These are phyloP conservation scores for Mollisia scopiformis DNA, from an alignment of 2,329 filamentous ascomycete species.

Conservation along the genomic window DNA sequence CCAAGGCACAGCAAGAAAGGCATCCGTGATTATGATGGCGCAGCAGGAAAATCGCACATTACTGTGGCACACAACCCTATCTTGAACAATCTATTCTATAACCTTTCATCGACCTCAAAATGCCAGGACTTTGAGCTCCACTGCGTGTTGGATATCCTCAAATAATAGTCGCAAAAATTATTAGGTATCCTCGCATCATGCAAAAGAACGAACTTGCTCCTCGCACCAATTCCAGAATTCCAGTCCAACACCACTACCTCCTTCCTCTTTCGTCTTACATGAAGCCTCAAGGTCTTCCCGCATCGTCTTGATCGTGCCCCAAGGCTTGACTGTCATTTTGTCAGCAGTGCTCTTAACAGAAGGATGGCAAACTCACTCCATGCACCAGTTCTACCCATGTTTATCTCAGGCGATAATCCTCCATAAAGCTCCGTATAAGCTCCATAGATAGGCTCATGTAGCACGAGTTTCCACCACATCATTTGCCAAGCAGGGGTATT, in stretches of 20 bases:
- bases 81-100: too few relatives aligned
- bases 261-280: slow-evolving; percentile 38
- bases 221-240: slow-evolving; percentile 49
- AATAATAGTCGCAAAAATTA: too few relatives aligned
- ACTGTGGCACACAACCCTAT: too few relatives aligned
- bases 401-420: slow-evolving; percentile 20
- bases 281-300: slow-evolving; percentile 37
- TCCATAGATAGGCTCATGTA: slow-evolving; percentile 17
- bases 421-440: slow-evolving; percentile 24
- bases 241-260: slow-evolving; percentile 40
- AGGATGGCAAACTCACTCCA: slow-evolving; percentile 15
- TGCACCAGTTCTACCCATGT: slow-evolving; percentile 15
- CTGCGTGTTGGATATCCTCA: too few relatives aligned
- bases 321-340: slow-evolving; percentile 44
- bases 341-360: not conserved
- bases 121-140: too few relatives aligned
- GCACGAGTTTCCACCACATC: not conserved
- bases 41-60: too few relatives aligned
- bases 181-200: too few relatives aligned
- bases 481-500: slow-evolving; percentile 11
- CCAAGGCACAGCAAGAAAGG: too few relatives aligned
- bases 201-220: slow-evolving; percentile 34
- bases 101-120: too few relatives aligned
- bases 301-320: slow-evolving; percentile 42
- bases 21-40: too few relatives aligned